phyloP scores from a whole-genome alignment of 2,329 filamentous ascomycete genomes.

The Gremmenia infestans region DNA sequence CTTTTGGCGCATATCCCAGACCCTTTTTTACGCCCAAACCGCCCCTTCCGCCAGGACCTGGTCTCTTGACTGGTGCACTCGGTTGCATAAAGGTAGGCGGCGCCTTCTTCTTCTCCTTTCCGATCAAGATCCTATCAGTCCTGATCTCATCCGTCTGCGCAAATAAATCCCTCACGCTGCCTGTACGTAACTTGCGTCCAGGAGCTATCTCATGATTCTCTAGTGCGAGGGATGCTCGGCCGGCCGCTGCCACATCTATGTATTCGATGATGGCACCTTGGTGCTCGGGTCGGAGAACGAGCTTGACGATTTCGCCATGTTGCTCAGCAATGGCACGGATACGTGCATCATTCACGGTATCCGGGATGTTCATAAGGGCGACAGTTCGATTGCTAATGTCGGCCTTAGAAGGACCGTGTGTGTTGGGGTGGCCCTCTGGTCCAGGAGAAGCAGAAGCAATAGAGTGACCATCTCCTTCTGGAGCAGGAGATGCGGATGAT shows the following conservation, averaged over 20 bases:
- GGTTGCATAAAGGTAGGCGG: constrained; percentile 33
- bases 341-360: constrained; percentile 86
- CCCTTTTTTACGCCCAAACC: constrained; percentile 32
- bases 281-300: constrained; percentile 75
- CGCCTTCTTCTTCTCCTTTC: constrained; percentile 29
- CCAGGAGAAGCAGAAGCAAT: constrained; percentile 29
- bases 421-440: constrained; percentile 18
- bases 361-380: constrained; percentile 78
- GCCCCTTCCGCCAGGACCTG: constrained; percentile 33
- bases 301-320: constrained; percentile 66
- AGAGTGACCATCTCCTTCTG: constrained; percentile 31
- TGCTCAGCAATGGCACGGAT: constrained; percentile 68
- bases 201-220: constrained; percentile 49
- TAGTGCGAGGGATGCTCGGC: constrained; percentile 61
- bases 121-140: constrained; percentile 37
- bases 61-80: constrained; percentile 30
- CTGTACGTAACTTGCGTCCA: constrained; percentile 49
- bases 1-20: constrained; percentile 26
- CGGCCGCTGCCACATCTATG: constrained; percentile 57
- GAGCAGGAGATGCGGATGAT: constrained; percentile 31
- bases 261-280: constrained; percentile 86
- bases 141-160: constrained; percentile 43
- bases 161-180: constrained; percentile 50
- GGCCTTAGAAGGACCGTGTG: constrained; percentile 36
- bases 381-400: constrained; percentile 66